phyloP scores from a whole-genome alignment of 1,284 basidiomycete species.

The Ustanciosporium gigantosporum region DNA sequence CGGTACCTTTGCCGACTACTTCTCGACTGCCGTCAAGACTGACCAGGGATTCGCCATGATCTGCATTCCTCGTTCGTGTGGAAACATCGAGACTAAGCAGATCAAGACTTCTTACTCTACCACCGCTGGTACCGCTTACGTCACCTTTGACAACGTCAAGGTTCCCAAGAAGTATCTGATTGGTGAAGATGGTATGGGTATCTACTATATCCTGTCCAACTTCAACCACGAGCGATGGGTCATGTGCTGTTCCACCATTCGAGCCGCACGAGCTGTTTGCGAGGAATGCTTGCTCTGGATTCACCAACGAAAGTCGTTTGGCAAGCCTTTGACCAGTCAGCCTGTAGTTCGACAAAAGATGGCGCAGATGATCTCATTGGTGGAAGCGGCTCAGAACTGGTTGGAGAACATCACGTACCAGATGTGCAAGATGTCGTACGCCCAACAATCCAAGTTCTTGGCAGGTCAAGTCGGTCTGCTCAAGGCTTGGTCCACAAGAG shows the following conservation, averaged over 20 bases:
- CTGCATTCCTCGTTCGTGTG: conserved; percentile 66
- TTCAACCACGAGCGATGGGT: conserved; percentile 66
- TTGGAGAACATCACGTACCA: conserved; percentile 86
- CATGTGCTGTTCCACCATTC: conserved; percentile 73
- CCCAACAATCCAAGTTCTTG: conserved; percentile 68
- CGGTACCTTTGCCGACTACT: conserved; percentile 68
- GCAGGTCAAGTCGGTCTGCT: conserved; percentile 75
- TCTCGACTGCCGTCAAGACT: conserved; percentile 63
- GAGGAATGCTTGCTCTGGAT: conserved; percentile 58
- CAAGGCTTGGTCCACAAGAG: conserved; percentile 65
- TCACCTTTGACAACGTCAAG: conserved; percentile 84
- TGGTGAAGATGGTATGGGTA: conserved; percentile 78
- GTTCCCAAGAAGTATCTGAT: conserved; percentile 85
- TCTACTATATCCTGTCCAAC: conserved; percentile 71
- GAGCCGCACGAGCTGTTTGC: conserved; percentile 63
- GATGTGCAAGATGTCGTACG: conserved; percentile 78
- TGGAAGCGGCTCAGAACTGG: conserved; percentile 83
- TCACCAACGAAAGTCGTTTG: conserved; percentile 60
- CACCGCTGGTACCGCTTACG: conserved; percentile 71
- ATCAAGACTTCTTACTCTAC: conserved; percentile 68
- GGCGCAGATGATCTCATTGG: conserved; percentile 80
- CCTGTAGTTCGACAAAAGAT: conserved; percentile 83
- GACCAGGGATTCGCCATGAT: conserved; percentile 83
- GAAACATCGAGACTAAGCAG: conserved; percentile 75
- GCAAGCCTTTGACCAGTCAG: conserved; percentile 73